Conservation (phyloP, 148 eudicot species). For the Vaccinium darrowii region DNA sequence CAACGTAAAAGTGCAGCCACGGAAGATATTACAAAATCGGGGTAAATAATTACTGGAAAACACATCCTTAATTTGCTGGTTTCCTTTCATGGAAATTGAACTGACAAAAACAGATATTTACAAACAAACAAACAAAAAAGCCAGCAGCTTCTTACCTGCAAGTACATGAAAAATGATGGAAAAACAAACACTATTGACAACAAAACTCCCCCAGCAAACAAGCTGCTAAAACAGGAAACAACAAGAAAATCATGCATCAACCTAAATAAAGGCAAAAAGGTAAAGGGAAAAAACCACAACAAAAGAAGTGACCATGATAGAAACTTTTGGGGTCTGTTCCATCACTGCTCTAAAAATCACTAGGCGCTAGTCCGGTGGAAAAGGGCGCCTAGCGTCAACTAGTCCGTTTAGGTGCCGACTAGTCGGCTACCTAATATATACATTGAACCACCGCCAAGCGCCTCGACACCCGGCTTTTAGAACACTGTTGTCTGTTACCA, state of each 20-base stretch:
- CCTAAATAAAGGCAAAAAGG: background rate
- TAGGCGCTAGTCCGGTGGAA: no score
- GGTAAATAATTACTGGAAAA: background rate
- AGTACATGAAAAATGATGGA: conserved; percentile 1
- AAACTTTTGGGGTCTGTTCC: background rate
- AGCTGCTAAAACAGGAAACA: background rate
- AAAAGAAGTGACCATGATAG: background rate
- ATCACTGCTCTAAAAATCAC: no score
- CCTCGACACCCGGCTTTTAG: no score
- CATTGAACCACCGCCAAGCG: no score
- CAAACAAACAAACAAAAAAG: background rate
- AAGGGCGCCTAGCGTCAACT: no score
- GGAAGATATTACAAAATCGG: no score
- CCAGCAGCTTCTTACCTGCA: background rate
- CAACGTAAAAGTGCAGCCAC: no score
- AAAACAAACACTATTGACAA: background rate
- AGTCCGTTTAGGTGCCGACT: no score
- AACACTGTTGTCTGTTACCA: conserved; percentile 30
- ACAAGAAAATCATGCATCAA: background rate
- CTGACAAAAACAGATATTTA: background rate
- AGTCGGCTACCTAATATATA: no score
- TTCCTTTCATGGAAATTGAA: background rate
- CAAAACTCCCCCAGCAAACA: background rate
- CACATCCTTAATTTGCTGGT: background rate
- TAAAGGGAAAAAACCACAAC: background rate